A percentile compares a stretch with the other conserved stretches of the same genome.
phyloP scores from a whole-genome alignment of 1,284 basidiomycete species.

The Trichosporon coremiiforme region DNA sequence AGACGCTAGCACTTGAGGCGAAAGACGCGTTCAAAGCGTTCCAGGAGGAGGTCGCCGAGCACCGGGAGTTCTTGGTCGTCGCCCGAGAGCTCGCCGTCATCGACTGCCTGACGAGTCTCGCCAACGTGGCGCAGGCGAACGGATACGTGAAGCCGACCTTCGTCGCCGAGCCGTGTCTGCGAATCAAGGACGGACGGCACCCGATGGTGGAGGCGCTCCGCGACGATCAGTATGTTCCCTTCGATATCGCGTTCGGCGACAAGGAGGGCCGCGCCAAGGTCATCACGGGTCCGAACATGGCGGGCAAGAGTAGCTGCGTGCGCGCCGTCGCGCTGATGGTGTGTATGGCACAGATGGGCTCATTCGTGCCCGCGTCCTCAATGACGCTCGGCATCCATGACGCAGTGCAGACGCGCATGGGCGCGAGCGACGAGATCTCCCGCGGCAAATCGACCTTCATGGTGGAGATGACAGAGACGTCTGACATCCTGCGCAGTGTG shows the following conservation, averaged over 20 bases:
- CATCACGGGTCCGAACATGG: conserved; percentile 64
- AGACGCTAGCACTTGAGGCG: conserved; percentile 69
- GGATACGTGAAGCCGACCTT: conserved; percentile 69
- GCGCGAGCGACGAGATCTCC: conserved; percentile 76
- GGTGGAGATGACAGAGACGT: conserved; percentile 94
- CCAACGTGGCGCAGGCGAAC: conserved; percentile 47
- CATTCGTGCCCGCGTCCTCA: conserved; percentile 66
- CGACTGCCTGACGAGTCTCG: conserved; percentile 54
- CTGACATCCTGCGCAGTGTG: conserved; percentile 77
- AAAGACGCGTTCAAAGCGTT: conserved; percentile 69
- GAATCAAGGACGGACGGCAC: conserved; percentile 62
- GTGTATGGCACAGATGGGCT: conserved; percentile 62
- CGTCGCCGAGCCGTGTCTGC: conserved; percentile 63
- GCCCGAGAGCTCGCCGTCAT: conserved; percentile 72
- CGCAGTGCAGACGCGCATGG: conserved; percentile 71
- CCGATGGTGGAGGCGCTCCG: conserved; percentile 76
- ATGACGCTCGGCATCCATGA: conserved; percentile 78
- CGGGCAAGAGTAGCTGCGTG: conserved; percentile 57
- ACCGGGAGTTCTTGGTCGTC: conserved; percentile 71
- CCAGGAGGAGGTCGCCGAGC: conserved; percentile 68
- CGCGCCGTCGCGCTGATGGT: conserved; percentile 51
- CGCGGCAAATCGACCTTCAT: conserved; percentile 88
- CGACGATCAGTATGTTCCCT: conserved; percentile 76
- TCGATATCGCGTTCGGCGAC: conserved; percentile 51
- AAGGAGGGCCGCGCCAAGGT: conserved; percentile 66